Evolutionary conservation across 257 asterid species (phyloP), one percentile per base, ranked within the genome.

Genomic region (Jaltomata sinuosa): DNA sequence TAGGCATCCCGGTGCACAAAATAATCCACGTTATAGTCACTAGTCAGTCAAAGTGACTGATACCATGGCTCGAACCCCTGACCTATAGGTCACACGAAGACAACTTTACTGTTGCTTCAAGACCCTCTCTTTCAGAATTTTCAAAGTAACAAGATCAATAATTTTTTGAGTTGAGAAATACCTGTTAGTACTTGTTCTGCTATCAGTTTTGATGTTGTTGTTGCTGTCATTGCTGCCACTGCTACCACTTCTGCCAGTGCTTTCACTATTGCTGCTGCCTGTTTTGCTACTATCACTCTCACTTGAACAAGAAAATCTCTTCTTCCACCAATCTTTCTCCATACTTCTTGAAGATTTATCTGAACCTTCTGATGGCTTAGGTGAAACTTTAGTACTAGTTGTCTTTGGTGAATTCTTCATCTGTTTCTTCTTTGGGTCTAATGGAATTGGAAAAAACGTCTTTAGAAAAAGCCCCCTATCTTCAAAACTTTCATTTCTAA

Each of bases 391-490:
- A 55, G 87, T 59, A 3, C 42, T 8, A 38, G 22, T 42, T 64
- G 49, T 36, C 4, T 47, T 32, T 47, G 67, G 81, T 80, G 22
- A 18, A 14, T 29, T 85, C 68, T 84, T 89, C 42, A 14, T 7
- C 11, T 65, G 4, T 80, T 87, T 93, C 76, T 87, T 94, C 69
- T 69, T 90, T 9, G 92, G 38, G 42, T 82, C 87, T 15, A 83
- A 82, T 5, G 92, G 83, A 78, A 92, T 54, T 12, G 97, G 98
- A 84, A 91, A 90, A 69, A 86, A 89, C 97, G 89, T 89, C 68
- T 95, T 93, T 82, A 95, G 82, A 36, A 92, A 88, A 89, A 89
- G 18, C 15, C 93, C 94, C 68, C 84, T 89, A 36, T 86, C 86
- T 45, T 91, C 94, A 77, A 92, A 83, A 32, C 93, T 89, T 85